phyloP scores from a whole-genome alignment of 352 stramenopile genomes.

The Phytophthora sojae region DNA sequence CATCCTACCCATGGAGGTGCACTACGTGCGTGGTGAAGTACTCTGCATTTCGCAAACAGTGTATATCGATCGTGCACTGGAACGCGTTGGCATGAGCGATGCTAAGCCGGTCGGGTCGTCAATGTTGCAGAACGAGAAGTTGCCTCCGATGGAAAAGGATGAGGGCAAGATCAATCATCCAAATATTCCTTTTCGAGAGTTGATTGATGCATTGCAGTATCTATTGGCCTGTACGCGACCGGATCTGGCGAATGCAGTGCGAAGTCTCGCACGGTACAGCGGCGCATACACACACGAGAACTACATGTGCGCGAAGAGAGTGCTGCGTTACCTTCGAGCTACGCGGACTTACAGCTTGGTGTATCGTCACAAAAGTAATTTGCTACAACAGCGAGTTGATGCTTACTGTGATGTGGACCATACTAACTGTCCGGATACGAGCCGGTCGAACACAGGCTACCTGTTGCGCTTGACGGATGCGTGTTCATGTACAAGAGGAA shows the following conservation, averaged over 20 bases:
- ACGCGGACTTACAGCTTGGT: slow-evolving; percentile 1
- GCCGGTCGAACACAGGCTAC: slow-evolving; percentile 10
- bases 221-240: background rate
- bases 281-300: slow-evolving; percentile 3
- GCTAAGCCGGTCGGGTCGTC: background rate
- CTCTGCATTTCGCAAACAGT: slow-evolving; percentile 8
- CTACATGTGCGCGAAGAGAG: background rate
- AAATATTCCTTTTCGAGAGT: background rate
- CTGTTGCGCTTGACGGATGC: background rate
- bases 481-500: slow-evolving; percentile 13
- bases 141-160: slow-evolving; percentile 3
- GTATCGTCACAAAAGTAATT: background rate
- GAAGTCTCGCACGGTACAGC: background rate
- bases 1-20: slow-evolving; percentile 1
- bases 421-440: slow-evolving; percentile 5
- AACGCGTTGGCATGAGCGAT: background rate
- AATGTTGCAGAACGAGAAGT: slow-evolving; percentile 5
- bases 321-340: background rate
- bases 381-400: background rate
- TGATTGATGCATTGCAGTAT: background rate
- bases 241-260: background rate
- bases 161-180: slow-evolving; percentile 4
- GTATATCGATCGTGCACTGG: slow-evolving; percentile 2
- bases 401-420: slow-evolving; percentile 9
- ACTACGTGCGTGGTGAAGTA: background rate